These are phyloP conservation scores for Jaltomata sinuosa DNA, from an alignment of 257 asterid species.

Conservation along the genomic window DNA sequence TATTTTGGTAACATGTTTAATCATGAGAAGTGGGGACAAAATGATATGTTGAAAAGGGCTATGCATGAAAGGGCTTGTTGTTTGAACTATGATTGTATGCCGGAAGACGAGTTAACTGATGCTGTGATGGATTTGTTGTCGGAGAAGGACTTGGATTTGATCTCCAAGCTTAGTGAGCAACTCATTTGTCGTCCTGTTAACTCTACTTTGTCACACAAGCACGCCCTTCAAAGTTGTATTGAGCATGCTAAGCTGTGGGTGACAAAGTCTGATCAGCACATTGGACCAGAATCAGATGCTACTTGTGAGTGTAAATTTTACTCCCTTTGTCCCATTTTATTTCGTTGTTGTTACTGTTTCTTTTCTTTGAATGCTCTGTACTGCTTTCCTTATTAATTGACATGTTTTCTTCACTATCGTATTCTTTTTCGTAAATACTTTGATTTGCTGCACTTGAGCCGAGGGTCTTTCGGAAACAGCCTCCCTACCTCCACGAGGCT, in stretches of 20 bases:
- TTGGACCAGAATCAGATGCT: slow-evolving; percentile 33
- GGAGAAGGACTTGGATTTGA: slow-evolving; percentile 71
- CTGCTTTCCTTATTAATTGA: too few relatives aligned
- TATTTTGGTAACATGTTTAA: slow-evolving; percentile 67
- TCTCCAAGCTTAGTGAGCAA: slow-evolving; percentile 50
- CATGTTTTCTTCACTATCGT: too few relatives aligned
- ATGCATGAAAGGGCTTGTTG: slow-evolving; percentile 76
- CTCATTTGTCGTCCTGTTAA: slow-evolving; percentile 53
- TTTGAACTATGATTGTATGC: slow-evolving; percentile 74
- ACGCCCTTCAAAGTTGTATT: slow-evolving; percentile 46
- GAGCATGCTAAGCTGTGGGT: slow-evolving; percentile 83
- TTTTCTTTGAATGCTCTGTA: too few relatives aligned
- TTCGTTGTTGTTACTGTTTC: not conserved
- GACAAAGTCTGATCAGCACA: slow-evolving; percentile 41
- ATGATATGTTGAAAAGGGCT: slow-evolving; percentile 47
- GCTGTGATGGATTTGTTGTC: slow-evolving; percentile 39
- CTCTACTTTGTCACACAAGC: slow-evolving; percentile 63
- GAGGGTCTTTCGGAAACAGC: too few relatives aligned
- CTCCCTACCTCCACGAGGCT: too few relatives aligned
- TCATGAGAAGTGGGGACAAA: slow-evolving; percentile 29
- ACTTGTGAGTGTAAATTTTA: slow-evolving; percentile 44
- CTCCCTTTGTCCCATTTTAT: not conserved
- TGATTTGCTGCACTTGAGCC: too few relatives aligned
- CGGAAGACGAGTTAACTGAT: slow-evolving; percentile 48
- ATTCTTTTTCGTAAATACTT: too few relatives aligned